Evolutionary conservation across 352 stramenopile species (phyloP).

Genomic region (Pythium vanterpoolii): DNA sequence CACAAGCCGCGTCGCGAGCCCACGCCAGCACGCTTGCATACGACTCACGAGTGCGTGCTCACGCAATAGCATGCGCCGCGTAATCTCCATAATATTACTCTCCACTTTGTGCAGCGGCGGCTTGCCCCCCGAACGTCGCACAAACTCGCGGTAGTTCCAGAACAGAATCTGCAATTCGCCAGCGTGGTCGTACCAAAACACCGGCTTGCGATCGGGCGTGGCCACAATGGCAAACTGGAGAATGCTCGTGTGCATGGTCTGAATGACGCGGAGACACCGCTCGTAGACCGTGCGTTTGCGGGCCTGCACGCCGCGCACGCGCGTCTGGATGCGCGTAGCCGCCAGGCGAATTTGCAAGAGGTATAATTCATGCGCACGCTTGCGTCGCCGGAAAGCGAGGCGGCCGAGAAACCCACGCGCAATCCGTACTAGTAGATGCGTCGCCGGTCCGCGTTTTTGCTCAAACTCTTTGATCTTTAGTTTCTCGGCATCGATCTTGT

Average conservation of each 20-base stretch:
- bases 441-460: constrained; percentile 43
- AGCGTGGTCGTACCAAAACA: constrained; percentile 81
- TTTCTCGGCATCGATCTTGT: constrained; percentile 67
- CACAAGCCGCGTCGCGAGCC: constrained; percentile 55
- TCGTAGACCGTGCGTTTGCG: constrained; percentile 53
- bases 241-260: constrained; percentile 49
- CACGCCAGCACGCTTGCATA: constrained; percentile 64
- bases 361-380: constrained; percentile 46
- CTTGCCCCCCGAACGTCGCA: constrained; percentile 51
- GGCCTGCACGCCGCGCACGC: constrained; percentile 59
- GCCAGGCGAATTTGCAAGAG: constrained; percentile 47
- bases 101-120: constrained; percentile 71
- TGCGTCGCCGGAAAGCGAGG: constrained; percentile 41
- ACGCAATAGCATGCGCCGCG: constrained; percentile 51
- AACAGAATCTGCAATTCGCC: constrained; percentile 58
- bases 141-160: constrained; percentile 79
- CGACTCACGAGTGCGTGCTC: constrained; percentile 66
- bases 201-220: constrained; percentile 32
- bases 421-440: constrained; percentile 56
- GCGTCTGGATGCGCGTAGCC: constrained; percentile 55
- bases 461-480: constrained; percentile 66
- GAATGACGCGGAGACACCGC: constrained; percentile 60
- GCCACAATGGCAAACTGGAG: constrained; percentile 35
- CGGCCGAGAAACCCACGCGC: constrained; percentile 60
- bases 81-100: constrained; percentile 70